These are phyloP conservation scores for Teunomyces tritomae DNA, from an alignment of 805 yeast genomes.

Conservation along the genomic window DNA sequence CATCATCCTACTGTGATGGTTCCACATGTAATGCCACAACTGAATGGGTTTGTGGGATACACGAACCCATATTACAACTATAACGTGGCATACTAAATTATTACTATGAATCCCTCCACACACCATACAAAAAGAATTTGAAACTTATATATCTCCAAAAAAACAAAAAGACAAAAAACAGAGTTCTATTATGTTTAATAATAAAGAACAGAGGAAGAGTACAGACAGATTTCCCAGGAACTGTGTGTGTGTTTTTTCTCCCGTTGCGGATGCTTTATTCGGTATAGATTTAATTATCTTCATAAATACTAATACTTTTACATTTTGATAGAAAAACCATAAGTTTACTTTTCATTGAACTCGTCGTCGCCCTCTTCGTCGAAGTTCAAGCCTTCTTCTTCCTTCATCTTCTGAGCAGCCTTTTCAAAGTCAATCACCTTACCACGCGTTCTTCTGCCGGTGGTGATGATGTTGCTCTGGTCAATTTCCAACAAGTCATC, in stretches of 20 bases:
- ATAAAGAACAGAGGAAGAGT: no score
- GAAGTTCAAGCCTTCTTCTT: slow-evolving; percentile 40
- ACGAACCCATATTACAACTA: slow-evolving; percentile 38
- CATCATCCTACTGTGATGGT: slow-evolving; percentile 5
- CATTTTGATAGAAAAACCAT: neutral
- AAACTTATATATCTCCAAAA: neutral
- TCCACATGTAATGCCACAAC: slow-evolving; percentile 7
- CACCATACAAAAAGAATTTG: neutral
- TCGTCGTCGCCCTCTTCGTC: slow-evolving; percentile 30
- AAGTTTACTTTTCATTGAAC: slow-evolving; percentile 6
- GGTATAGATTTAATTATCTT: slow-evolving; percentile 1
- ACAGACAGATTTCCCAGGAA: no score
- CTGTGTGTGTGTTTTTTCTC: neutral
- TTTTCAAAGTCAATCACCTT: slow-evolving; percentile 80
- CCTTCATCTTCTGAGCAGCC: slow-evolving; percentile 69
- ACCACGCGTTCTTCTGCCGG: slow-evolving; percentile 89
- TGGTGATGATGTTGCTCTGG: slow-evolving; percentile 75
- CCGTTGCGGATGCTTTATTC: neutral
- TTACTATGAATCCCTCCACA: neutral
- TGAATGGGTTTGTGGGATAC: slow-evolving; percentile 28
- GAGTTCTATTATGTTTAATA: no score
- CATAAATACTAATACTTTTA: neutral
- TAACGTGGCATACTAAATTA: slow-evolving; percentile 21
- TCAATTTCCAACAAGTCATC: slow-evolving; percentile 82
- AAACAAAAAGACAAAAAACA: slow-evolving; percentile 1